Base-by-base conservation (phyloP, 2,329 filamentous ascomycete genomes). In the Neodidymelliopsis sp. region DNA sequence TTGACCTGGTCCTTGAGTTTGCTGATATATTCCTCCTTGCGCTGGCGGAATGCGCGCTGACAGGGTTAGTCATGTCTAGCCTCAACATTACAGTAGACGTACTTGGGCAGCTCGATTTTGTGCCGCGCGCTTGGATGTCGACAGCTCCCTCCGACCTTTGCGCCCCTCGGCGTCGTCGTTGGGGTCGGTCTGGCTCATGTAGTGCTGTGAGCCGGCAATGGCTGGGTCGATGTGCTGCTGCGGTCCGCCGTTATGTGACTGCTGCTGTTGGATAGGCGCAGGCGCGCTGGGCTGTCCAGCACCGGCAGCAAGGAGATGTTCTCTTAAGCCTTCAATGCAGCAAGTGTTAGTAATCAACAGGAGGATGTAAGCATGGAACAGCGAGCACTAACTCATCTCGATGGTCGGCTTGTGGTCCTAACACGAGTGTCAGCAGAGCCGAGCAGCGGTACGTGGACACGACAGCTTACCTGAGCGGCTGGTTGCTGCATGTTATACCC, bases 91-190 rank as follows among this genome's bases (percentile, higher is more conserved):
- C 35, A 11, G 49, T 24, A 33, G 6, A 47, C 54, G 9, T 82
- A 97, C 94, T 86, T 99, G 94, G 43, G 94, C 94, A 63, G 93
- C 94, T 71, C 94, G 83, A 70, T 99, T 99, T 72, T 99, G 94
- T 8, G 94, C 94, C 20, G 94, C 94, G 60, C 94, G 88, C 78
- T 97, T 99, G 27, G 91, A 96, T 33, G 92, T 94, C 19, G 92
- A 97, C 53, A 99, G 78, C 75, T 97, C 93, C 43, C 94, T 84
- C 75, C 96, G 96, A 10, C 87, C 87, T 75, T 94, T 56, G 47
- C 67, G 64, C 18, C 86, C 77, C 52, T 74, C 67, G 59, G 71
- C 59, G 52, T 74, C 73, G 31, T 80, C 78, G 41, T 71, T 73
- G 75, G 58, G 77, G 48, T 79, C 77, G 53, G 73, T 73, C 38